Conservation (phyloP, 768 basidiomycete species). For the Symmetrospora coprosmae region DNA sequence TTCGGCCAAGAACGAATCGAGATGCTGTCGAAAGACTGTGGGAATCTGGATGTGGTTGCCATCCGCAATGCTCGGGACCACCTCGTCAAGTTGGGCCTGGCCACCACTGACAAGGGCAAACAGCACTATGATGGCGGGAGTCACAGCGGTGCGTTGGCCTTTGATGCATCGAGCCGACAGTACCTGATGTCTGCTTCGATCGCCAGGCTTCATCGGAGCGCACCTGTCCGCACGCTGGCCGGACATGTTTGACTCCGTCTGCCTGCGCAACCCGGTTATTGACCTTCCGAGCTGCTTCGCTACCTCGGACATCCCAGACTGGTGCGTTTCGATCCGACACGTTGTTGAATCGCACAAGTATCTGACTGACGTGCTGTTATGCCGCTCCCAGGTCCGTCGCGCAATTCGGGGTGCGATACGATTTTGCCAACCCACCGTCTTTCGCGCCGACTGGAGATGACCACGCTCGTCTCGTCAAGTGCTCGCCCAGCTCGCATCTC, state of each 20-base stretch:
- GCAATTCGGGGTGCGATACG: conserved; percentile 40
- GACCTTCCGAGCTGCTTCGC: conserved; percentile 46
- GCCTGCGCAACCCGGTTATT: conserved; percentile 57
- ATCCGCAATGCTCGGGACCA: conserved; percentile 47
- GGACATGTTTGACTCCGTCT: conserved; percentile 49
- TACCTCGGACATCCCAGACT: conserved; percentile 56
- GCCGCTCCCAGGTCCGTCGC: conserved; percentile 34
- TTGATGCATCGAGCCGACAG: no score
- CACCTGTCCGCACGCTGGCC: conserved; percentile 50
- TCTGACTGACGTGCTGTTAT: not conserved
- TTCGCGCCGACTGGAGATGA: conserved; percentile 42
- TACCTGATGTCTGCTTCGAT: no score
- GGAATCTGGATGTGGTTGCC: conserved; percentile 53
- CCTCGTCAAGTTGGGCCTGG: conserved; percentile 45
- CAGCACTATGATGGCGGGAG: conserved; percentile 53
- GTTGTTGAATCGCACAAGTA: not conserved
- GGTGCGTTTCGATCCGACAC: conserved; percentile 36
- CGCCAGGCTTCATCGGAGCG: conserved; percentile 33
- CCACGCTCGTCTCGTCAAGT: conserved; percentile 42
- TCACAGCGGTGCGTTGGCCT: conserved; percentile 55
- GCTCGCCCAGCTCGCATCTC: conserved; percentile 50
- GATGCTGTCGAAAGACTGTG: conserved; percentile 48
- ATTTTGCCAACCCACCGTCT: conserved; percentile 32
- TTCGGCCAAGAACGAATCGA: conserved; percentile 52
- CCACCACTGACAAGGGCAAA: conserved; percentile 44